Percentiles rank a stretch among this genome's conserved stretches.
Conservation (phyloP, 306 rosid species). For the Citrullus amarus region DNA sequence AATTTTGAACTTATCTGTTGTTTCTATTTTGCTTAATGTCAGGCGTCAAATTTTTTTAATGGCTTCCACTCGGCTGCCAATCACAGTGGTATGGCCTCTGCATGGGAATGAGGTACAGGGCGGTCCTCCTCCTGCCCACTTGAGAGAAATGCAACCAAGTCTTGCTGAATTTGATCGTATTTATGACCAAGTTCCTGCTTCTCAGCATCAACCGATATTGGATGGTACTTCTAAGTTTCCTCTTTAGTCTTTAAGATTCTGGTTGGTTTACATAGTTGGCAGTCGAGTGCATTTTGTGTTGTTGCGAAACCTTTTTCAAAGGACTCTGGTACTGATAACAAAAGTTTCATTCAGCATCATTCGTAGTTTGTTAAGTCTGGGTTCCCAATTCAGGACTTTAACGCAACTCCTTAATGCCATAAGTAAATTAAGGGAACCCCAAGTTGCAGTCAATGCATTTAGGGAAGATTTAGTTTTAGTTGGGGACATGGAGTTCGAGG, state of each 20-base stretch:
- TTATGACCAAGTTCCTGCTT: constrained; percentile 18
- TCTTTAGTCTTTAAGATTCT: neutral
- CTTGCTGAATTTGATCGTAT: constrained; percentile 18
- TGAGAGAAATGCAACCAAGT: constrained; percentile 20
- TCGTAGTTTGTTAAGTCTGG: neutral
- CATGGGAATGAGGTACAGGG: constrained; percentile 81
- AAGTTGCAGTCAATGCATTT: neutral
- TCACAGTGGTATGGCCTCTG: constrained; percentile 42
- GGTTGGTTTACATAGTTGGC: neutral
- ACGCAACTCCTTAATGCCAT: neutral
- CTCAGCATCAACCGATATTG: constrained; percentile 43
- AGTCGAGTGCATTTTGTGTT: neutral
- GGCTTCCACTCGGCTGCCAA: constrained; percentile 54
- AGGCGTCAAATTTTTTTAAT: constrained; percentile 68
- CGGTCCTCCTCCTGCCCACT: constrained; percentile 21
- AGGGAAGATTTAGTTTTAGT: neutral
- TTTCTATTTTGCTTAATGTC: neutral
- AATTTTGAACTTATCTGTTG: neutral
- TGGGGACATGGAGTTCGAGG: neutral
- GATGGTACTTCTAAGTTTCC: constrained; percentile 37
- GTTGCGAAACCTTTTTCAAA: neutral
- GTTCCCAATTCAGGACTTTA: neutral
- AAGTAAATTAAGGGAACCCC: neutral
- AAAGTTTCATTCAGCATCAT: neutral
- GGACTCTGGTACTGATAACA: neutral